Evolutionary conservation across 2,329 filamentous ascomycete genomes (phyloP), one percentile per base, ranked within the genome.

Genomic region (Eutypella sp.): DNA sequence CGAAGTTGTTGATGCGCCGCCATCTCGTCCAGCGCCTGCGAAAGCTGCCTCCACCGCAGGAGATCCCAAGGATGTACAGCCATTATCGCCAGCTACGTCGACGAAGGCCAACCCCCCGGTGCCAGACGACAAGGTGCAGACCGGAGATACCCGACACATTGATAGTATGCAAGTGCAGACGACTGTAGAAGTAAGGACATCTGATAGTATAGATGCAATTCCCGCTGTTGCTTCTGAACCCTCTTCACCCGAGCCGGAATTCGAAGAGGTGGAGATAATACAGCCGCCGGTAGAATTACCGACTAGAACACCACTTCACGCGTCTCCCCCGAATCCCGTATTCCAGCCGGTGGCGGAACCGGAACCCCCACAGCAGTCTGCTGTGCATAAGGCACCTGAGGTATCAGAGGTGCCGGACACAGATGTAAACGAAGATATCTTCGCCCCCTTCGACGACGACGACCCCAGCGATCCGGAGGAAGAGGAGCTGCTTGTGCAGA

Each of bases 391-490:
- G 27, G n/a, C 41, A 9, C 39, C 44, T 38, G 46, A 54, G 25
- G 11, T 40, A 15, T 38, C 13, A 10, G 29, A 40, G 10, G 50
- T 49, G 44, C 47, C 15, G 11, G 29, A 40, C 9, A 49, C 48
- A 43, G 48, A 49, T 38, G 22, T 33, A 22, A 63, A 68, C 25
- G 67, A 71, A 15, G 69, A 73, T 33, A 65, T 71, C 7, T 57
- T 69, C 13, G 73, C 77, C 15, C 82, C 87, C 33, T 86, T 91
- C 16, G 83, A 55, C 25, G 60, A 87, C 51, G 81, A 84, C 41
- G 80, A 84, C 18, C 84, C 85, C 56, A 93, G 87, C 27, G 92
- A 97, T 53, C 87, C 89, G 0, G 93, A 96, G 65, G 92, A 97
- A 51, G 91, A 91, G 61, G 90, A 96, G 56, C 75, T 99, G 6